A percentile compares a stretch with the other conserved stretches of the same genome.
Conservation (phyloP, 2,329 filamentous ascomycete species). For the Claviceps digitariae region DNA sequence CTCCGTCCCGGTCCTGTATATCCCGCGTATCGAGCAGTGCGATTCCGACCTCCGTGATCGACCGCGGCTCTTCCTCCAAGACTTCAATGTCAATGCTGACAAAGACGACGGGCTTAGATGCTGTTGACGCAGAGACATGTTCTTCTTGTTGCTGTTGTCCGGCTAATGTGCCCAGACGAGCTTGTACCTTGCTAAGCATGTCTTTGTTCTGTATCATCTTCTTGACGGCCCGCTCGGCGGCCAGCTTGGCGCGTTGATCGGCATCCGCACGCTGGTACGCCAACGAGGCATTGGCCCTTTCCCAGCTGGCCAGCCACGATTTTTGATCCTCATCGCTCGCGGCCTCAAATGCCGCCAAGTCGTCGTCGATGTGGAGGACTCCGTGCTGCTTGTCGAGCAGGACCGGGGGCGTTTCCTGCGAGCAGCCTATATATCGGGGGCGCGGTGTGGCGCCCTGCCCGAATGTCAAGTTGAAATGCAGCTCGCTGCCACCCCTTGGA, state of each 20-base stretch:
- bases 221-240: conserved; percentile 8
- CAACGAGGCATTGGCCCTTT: conserved; percentile 13
- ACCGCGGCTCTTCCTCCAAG: conserved; percentile 51
- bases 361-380: conserved; percentile 9
- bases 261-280: conserved; percentile 22
- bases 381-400: neutral
- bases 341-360: conserved; percentile 19
- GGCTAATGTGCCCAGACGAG: conserved; percentile 50
- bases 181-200: conserved; percentile 50
- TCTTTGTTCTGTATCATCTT: conserved; percentile 35
- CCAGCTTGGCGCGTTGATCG: neutral
- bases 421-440: conserved; percentile 46
- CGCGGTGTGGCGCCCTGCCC: conserved; percentile 42
- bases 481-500: conserved; percentile 34
- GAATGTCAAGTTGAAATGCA: conserved; percentile 50
- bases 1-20: conserved; percentile 42
- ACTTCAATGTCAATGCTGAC: conserved; percentile 74
- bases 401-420: conserved; percentile 13
- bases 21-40: conserved; percentile 60
- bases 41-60: conserved; percentile 77
- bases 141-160: neutral
- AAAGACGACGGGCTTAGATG: conserved; percentile 36
- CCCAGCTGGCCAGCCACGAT: conserved; percentile 2
- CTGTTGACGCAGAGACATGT: neutral
- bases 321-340: conserved; percentile 4